phyloP scores from a whole-genome alignment of 768 basidiomycete genomes.

The Daedaleopsis nitida region DNA sequence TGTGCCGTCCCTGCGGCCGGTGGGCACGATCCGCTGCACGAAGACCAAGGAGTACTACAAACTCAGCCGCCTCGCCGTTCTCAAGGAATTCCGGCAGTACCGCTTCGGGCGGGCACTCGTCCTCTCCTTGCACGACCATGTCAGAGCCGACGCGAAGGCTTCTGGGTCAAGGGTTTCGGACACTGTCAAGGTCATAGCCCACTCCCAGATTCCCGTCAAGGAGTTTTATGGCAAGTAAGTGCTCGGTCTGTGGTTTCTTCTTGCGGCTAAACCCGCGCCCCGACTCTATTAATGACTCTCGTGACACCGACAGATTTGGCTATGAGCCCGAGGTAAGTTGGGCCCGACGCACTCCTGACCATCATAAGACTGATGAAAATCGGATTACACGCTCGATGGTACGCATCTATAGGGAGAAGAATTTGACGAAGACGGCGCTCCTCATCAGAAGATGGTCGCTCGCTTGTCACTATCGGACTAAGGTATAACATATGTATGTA shows the following conservation, averaged over 20 bases:
- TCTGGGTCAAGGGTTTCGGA: slow-evolving; percentile 26
- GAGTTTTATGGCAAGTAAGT: slow-evolving; percentile 79
- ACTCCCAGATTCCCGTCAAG: slow-evolving; percentile 74
- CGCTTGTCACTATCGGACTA: slow-evolving; percentile 45
- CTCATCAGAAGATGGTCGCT: slow-evolving; percentile 82
- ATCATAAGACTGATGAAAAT: slow-evolving; percentile 6
- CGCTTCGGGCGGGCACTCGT: slow-evolving; percentile 72
- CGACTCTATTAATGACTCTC: slow-evolving; percentile 21
- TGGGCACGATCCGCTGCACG: slow-evolving; percentile 69
- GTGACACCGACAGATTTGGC: slow-evolving; percentile 55
- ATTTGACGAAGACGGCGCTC: slow-evolving; percentile 83
- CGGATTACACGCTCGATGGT: slow-evolving; percentile 12
- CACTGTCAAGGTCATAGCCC: slow-evolving; percentile 49
- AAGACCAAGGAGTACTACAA: slow-evolving; percentile 58
- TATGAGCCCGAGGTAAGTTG: slow-evolving; percentile 63
- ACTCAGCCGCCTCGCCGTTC: slow-evolving; percentile 70
- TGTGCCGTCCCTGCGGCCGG: slow-evolving; percentile 56
- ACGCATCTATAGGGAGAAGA: slow-evolving; percentile 54
- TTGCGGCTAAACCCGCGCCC: slow-evolving; percentile 9
- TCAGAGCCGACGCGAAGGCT: slow-evolving; percentile 43
- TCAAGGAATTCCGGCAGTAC: slow-evolving; percentile 63
- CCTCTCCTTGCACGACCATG: slow-evolving; percentile 60
- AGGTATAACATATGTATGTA: slow-evolving; percentile 29
- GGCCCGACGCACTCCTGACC: slow-evolving; percentile 18
- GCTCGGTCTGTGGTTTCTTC: slow-evolving; percentile 7